Conservation (phyloP, 2,329 filamentous ascomycete genomes). For the Periconia digitata region DNA sequence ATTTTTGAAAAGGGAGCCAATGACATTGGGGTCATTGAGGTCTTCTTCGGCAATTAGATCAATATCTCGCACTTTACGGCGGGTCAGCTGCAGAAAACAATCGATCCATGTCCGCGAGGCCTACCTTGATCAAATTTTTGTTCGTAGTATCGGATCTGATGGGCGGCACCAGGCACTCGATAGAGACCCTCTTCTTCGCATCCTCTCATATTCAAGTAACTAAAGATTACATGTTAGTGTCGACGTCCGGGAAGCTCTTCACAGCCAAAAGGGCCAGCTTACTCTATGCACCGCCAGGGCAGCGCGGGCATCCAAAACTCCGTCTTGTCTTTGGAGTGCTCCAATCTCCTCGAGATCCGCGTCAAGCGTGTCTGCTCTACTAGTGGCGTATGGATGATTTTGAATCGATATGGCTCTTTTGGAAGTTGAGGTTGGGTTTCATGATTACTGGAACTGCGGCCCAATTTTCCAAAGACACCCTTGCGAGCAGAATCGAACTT, state of each 20-base stretch:
- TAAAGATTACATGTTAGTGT: slow-evolving; percentile 30
- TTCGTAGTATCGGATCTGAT: slow-evolving; percentile 92
- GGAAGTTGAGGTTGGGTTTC: slow-evolving; percentile 64
- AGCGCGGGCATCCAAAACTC: slow-evolving; percentile 99
- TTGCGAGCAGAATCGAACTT: slow-evolving; percentile 72
- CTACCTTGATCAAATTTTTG: slow-evolving; percentile 82
- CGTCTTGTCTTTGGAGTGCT: slow-evolving; percentile 89
- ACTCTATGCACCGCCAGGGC: slow-evolving; percentile 92
- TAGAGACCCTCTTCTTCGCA: slow-evolving; percentile 94
- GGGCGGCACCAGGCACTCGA: slow-evolving; percentile 85
- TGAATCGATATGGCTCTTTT: slow-evolving; percentile 81
- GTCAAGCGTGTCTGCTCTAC: slow-evolving; percentile 89
- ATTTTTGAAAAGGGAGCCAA: slow-evolving; percentile 93
- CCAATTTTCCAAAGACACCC: slow-evolving; percentile 77
- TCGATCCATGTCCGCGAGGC: slow-evolving; percentile 9
- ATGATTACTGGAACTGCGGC: slow-evolving; percentile 69
- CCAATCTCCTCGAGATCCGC: slow-evolving; percentile 84
- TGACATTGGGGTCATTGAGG: slow-evolving; percentile 93
- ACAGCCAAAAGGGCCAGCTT: slow-evolving; percentile 36
- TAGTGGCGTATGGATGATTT: slow-evolving; percentile 82
- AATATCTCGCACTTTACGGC: slow-evolving; percentile 72
- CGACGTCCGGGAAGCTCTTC: neutral
- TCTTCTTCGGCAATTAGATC: slow-evolving; percentile 86
- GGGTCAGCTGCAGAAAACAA: slow-evolving; percentile 3
- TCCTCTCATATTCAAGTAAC: slow-evolving; percentile 90